A percentile compares a stretch with the other conserved stretches of the same genome.
phyloP scores from a whole-genome alignment of 2,329 filamentous ascomycete genomes.

The Orbilia javanica region DNA sequence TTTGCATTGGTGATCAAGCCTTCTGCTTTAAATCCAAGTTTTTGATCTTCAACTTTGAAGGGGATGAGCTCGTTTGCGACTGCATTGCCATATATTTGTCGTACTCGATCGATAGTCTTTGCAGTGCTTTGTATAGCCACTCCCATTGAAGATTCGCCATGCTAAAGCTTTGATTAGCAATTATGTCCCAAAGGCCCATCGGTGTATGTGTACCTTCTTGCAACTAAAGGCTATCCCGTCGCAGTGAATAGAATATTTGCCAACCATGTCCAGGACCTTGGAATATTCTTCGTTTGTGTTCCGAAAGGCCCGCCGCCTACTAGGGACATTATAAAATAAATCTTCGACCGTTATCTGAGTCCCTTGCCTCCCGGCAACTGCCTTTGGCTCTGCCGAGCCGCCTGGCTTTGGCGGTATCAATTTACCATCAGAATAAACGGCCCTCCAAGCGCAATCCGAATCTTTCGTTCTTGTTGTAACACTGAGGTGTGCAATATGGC shows the following conservation, averaged over 20 bases:
- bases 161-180: slow-evolving; percentile 63
- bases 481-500: slow-evolving; percentile 94
- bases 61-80: slow-evolving; percentile 90
- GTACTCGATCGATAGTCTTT: slow-evolving; percentile 82
- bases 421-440: slow-evolving; percentile 85
- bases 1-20: slow-evolving; percentile 93
- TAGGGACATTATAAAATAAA: slow-evolving; percentile 95
- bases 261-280: slow-evolving; percentile 95
- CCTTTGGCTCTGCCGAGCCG: slow-evolving; percentile 85
- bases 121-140: slow-evolving; percentile 82
- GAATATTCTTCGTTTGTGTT: slow-evolving; percentile 95
- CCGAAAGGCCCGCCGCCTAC: slow-evolving; percentile 86
- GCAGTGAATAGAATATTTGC: slow-evolving; percentile 93
- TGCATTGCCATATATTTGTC: slow-evolving; percentile 85
- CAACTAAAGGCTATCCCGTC: slow-evolving; percentile 92
- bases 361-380: slow-evolving; percentile 85
- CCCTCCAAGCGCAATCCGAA: slow-evolving; percentile 89
- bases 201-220: slow-evolving; percentile 74
- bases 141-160: slow-evolving; percentile 85
- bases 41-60: slow-evolving; percentile 77
- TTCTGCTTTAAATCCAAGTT: slow-evolving; percentile 85
- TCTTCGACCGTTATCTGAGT: slow-evolving; percentile 98
- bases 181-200: not conserved
- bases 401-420: slow-evolving; percentile 87
- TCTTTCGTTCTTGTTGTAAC: slow-evolving; percentile 94